Conservation (phyloP, 176 grass and related monocot genomes). For the Avena insularis region DNA sequence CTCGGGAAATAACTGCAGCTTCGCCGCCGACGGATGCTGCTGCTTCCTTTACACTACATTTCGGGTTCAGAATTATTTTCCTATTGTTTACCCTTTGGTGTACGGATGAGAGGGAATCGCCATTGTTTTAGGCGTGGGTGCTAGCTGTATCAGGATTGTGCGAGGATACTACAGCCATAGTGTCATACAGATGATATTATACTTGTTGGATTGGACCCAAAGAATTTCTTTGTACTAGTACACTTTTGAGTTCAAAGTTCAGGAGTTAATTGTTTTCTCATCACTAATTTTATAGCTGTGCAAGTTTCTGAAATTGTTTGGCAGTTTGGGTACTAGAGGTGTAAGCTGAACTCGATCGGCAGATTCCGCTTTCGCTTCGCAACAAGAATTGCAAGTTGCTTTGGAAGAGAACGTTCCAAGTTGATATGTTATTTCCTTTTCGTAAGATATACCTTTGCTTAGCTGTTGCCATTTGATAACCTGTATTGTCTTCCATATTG, state of each 20-base stretch:
- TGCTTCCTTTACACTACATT: conserved; percentile 7
- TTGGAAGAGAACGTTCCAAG: background rate
- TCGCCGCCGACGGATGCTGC: conserved; percentile 29
- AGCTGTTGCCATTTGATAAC: background rate
- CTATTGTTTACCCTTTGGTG: conserved; percentile 15
- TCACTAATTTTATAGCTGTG: background rate
- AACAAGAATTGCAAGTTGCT: background rate
- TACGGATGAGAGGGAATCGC: conserved; percentile 5
- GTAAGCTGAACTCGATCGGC: background rate
- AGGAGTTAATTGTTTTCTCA: background rate
- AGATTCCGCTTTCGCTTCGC: background rate
- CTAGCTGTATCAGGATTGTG: conserved; percentile 29
- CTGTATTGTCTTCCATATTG: conserved; percentile 23
- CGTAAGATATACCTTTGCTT: background rate
- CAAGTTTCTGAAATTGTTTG: background rate
- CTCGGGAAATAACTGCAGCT: conserved; percentile 38
- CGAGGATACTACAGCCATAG: conserved; percentile 17
- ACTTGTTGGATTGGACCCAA: conserved; percentile 4
- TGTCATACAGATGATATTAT: conserved; percentile 49
- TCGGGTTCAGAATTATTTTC: conserved; percentile 28
- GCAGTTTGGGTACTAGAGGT: too few species aligned
- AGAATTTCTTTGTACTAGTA: background rate
- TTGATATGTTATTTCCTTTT: background rate
- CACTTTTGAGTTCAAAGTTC: background rate
- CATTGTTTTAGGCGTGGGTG: conserved; percentile 31